Evolutionary conservation across 2,329 filamentous ascomycete genomes (phyloP).

Genomic region (Scytalidium sp.): DNA sequence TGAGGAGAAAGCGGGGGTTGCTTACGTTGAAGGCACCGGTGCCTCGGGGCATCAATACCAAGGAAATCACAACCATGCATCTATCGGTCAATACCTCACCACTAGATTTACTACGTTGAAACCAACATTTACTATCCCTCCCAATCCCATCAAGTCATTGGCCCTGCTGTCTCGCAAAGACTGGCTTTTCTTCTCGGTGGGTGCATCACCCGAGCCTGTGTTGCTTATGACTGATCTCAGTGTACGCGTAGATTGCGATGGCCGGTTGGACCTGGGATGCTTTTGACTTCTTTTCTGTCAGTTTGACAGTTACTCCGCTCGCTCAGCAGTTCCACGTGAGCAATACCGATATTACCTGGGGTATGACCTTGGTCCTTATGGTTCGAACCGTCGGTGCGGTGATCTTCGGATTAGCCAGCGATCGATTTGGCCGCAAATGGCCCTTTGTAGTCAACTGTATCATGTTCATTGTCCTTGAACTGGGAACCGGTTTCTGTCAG

Average conservation of each 20-base stretch:
- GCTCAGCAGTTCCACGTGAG: slow-evolving; percentile 48
- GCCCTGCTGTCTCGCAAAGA: background rate
- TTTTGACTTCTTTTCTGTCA: slow-evolving; percentile 67
- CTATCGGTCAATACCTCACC: background rate
- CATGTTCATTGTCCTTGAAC: slow-evolving; percentile 65
- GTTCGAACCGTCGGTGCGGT: slow-evolving; percentile 54
- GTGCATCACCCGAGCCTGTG: background rate
- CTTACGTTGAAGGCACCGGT: background rate
- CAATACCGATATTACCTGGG: slow-evolving; percentile 60
- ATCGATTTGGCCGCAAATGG: slow-evolving; percentile 61
- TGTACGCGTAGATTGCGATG: background rate
- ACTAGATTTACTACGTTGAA: background rate
- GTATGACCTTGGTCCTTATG: slow-evolving; percentile 62
- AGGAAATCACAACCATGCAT: background rate
- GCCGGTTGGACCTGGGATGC: slow-evolving; percentile 51
- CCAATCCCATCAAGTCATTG: background rate
- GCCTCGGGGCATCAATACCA: background rate
- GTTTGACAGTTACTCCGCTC: slow-evolving; percentile 53
- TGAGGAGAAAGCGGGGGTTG: background rate
- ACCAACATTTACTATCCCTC: background rate
- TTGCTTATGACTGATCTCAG: background rate
- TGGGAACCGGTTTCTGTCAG: slow-evolving; percentile 35
- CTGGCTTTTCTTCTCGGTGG: background rate
- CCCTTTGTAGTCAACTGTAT: slow-evolving; percentile 72
- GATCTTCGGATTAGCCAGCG: slow-evolving; percentile 50